These are phyloP conservation scores for Vaccinium macrocarpon DNA, from an alignment of 148 eudicot genomes.

Conservation along the genomic window DNA sequence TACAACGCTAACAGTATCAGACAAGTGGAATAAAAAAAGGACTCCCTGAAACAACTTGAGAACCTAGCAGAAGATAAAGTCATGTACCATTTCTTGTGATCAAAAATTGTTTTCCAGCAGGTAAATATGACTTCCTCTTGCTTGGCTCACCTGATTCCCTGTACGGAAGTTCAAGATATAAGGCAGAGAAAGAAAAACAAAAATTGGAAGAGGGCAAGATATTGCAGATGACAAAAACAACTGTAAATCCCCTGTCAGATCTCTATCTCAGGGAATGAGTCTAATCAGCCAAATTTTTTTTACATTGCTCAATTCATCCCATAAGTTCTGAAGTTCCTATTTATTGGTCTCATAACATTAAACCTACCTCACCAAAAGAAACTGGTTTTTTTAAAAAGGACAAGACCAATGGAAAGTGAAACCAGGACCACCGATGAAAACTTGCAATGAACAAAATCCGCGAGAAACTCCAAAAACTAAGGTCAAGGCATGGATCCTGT, in stretches of 20 bases:
- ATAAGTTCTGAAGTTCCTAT: background rate
- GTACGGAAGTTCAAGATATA: conserved; percentile 21
- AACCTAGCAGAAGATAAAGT: background rate
- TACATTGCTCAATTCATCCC: background rate
- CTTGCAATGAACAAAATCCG: background rate
- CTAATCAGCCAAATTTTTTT: background rate
- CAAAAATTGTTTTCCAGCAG: conserved; percentile 80
- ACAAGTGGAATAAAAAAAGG: background rate
- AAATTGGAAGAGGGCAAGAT: conserved; percentile 3
- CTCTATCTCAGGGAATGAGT: background rate
- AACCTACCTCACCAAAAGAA: background rate
- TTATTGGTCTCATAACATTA: background rate
- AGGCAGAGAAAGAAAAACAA: background rate
- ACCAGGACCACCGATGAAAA: background rate
- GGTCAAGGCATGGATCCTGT: background rate
- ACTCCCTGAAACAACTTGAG: background rate
- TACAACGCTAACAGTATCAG: background rate
- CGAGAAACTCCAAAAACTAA: background rate
- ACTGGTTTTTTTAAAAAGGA: background rate
- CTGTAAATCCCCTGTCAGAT: background rate
- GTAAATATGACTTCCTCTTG: conserved; percentile 89
- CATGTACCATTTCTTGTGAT: conserved; percentile 86
- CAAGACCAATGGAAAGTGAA: background rate
- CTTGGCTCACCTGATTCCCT: conserved; percentile 98
- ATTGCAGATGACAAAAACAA: background rate